Evolutionary conservation across 805 yeast genomes (phyloP), one percentile per base, ranked within the genome.

Genomic region (Lachancea kluyveri): DNA sequence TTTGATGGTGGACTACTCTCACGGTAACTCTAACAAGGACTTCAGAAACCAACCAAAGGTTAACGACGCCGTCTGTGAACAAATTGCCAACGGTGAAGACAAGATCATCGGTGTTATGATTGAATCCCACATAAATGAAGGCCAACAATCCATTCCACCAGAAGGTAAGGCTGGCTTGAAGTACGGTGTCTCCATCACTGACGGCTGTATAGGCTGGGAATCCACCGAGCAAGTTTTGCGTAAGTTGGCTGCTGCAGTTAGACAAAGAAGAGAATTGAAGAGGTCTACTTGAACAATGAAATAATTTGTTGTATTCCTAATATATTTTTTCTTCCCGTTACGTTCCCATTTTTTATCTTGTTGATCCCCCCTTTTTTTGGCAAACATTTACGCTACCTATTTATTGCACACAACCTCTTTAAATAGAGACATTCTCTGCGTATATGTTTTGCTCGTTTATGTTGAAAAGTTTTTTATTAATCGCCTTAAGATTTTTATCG

Each of bases 1-100:
- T 31, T 60, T 86, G 50, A 92, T 92, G 98, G 82, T 92, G 41
- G 98, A 92, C 65, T 92, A 96, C 65, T 88, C 96, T 28, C 98
- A 92, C 64, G 98, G 96, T 51, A 92, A 92, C 70, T 87, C 96
- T 22, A 77, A 72, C 62, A 92, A 92, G 65, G 92, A 92, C 66
- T 87, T 74, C 78, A 74, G 77, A 57, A 92, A 92, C 67, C 98
- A 92, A 67, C 96, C 98, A 38, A 77, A 71, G 60, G 98, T 92
- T n/a, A 79, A 86, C 45, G 65, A 71, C 17, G 75, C 70, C 36
- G 92, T 90, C 34, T 86, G 90, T 30, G 76, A 74, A 46, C 97
- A 92, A 65, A 68, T 90, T 28, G 64, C 82, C 21, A 66, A 63
- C 17, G 98, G 98, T 51, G 94, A 86, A 59, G 72, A 74, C 32